Evolutionary conservation across 1,284 basidiomycete species (phyloP).

Genomic region (Ganoderma resinaceum): DNA sequence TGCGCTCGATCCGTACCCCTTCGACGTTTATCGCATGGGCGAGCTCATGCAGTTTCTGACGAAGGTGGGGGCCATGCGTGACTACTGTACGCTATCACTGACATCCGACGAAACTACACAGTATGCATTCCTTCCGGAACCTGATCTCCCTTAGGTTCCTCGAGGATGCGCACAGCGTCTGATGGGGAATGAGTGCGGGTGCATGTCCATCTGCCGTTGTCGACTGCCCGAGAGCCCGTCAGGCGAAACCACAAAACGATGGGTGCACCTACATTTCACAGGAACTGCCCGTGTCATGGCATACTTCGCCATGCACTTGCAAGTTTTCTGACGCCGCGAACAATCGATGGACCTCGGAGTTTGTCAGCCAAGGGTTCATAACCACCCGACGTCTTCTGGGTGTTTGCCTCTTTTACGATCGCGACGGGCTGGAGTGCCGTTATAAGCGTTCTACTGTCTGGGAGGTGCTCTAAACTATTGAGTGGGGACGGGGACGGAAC

Average conservation of each 20-base stretch:
- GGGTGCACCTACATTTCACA: too few relatives aligned
- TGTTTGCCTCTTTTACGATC: too few relatives aligned
- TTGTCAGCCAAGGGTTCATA: background rate
- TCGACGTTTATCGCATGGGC: background rate
- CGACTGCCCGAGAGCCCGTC: background rate
- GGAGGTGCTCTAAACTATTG: too few relatives aligned
- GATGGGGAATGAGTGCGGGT: background rate
- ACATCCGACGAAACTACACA: background rate
- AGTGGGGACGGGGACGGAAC: too few relatives aligned
- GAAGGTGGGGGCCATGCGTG: background rate
- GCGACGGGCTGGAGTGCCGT: too few relatives aligned
- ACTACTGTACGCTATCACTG: background rate
- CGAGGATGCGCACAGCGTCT: background rate
- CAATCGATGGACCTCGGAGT: too few relatives aligned
- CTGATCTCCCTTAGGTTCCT: background rate
- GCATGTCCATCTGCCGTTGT: background rate
- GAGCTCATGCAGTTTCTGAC: background rate
- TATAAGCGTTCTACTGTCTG: too few relatives aligned
- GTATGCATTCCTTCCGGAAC: background rate
- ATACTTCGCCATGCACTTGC: background rate
- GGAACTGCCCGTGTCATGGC: too few relatives aligned
- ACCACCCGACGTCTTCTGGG: background rate
- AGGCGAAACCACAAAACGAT: too few relatives aligned
- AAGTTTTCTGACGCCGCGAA: too few relatives aligned
- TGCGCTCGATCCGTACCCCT: background rate